Evolutionary conservation across 176 grass and related monocot genomes (phyloP), one percentile per base, ranked within the genome.

Genomic region (Stipa capillata): DNA sequence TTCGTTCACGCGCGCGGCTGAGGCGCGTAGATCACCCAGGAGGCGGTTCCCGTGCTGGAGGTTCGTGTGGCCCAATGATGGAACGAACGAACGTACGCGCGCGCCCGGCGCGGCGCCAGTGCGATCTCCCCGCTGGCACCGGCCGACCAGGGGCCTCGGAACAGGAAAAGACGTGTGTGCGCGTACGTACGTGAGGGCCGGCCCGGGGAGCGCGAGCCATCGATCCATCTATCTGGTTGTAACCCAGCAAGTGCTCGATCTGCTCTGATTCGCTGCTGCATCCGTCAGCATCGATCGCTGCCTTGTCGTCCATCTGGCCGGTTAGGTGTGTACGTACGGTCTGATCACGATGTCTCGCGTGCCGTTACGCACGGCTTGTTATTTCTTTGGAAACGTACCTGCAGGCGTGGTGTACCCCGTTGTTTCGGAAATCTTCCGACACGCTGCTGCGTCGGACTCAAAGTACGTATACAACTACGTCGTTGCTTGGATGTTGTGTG

Each of bases 41-140:
- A n/a, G 14, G 21, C 40, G 16, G 15, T 31, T 27, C 11, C 65
- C 27, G 78, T 70, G 65, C 36, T 44, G 18, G 65, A 81, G n/a
- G n/a, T n/a, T n/a, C n/a, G n/a, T 43, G 55, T 45, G 74, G 40
- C 28, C 57, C 48, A 31, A 10, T 2, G 59, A 51, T 65, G 60
- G 76, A 51, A 65, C 59, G 12, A n/a, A n/a, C n/a, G n/a, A n/a
- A n/a, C n/a, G n/a, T 27, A 56, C 11, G 53, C 53, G 11, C 24
- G 53, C 44, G 76, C n/a, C n/a, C n/a, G n/a, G n/a, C n/a, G n/a
- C n/a, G n/a, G n/a, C n/a, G n/a, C n/a, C n/a, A 79, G 76, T 79
- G 76, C 76, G 76, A 79, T 66, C 76, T 66, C 60, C 76, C n/a
- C n/a, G n/a, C n/a, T 52, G 60, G 60, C 74, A 48, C 14, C n/a